Conservation (phyloP, 1,139 yeast genomes). For the Yamadazyma friedrichii region DNA sequence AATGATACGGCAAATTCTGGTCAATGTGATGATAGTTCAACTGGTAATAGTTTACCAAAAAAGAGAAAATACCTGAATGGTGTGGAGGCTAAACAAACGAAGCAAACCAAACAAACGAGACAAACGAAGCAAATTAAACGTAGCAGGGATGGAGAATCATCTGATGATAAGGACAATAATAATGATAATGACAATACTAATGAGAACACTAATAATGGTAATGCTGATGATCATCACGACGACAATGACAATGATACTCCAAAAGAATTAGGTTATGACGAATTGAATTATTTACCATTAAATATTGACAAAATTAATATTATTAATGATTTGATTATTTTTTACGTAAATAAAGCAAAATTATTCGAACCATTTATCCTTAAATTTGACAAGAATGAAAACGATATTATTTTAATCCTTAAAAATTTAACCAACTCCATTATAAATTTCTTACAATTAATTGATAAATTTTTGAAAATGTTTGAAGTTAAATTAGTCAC, state of each 20-base stretch:
- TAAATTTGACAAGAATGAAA: conserved; percentile 30
- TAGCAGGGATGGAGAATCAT: neutral
- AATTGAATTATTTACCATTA: conserved; percentile 23
- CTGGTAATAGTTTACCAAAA: neutral
- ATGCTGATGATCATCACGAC: neutral
- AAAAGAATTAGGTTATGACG: conserved; percentile 17
- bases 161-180: neutral
- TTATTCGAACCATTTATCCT: conserved; percentile 51
- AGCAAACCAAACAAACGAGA: too few species aligned
- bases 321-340: conserved; percentile 42
- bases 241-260: conserved; percentile 10
- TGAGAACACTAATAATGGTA: neutral
- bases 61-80: too few species aligned
- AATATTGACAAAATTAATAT: conserved; percentile 36
- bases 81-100: too few species aligned
- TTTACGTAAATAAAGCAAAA: conserved; percentile 51
- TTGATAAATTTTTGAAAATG: conserved; percentile 14
- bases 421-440: conserved; percentile 38
- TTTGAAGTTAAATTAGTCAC: conserved; percentile 18
- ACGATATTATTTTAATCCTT: conserved; percentile 24
- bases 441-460: conserved; percentile 35
- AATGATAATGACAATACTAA: neutral
- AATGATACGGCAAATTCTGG: neutral
- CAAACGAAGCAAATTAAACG: too few species aligned
- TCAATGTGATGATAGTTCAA: too few species aligned